A percentile compares a stretch with the other conserved stretches of the same genome.
These are phyloP conservation scores for Pseudocercospora cruenta DNA, from an alignment of 2,329 filamentous ascomycete genomes.

Conservation along the genomic window DNA sequence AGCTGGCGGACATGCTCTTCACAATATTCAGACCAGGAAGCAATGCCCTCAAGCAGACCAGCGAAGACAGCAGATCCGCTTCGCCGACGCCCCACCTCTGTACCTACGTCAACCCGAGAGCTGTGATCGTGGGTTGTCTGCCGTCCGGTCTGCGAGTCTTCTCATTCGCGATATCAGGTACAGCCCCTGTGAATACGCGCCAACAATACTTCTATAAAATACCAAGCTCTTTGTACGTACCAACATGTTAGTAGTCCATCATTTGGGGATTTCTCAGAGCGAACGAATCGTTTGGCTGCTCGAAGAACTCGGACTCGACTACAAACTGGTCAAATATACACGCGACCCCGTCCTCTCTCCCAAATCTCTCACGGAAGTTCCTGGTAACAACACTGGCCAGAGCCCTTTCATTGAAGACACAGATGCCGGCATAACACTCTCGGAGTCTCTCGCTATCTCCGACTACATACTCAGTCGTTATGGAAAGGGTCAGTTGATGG, in stretches of 20 bases:
- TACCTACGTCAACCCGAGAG: background rate
- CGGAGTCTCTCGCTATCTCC: slow-evolving; percentile 61
- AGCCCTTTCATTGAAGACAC: slow-evolving; percentile 62
- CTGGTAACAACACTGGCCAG: slow-evolving; percentile 19
- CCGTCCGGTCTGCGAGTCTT: too few relatives aligned
- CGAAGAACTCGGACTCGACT: slow-evolving; percentile 63
- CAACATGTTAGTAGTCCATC: slow-evolving; percentile 43
- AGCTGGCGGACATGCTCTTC: background rate
- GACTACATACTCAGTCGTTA: slow-evolving; percentile 64
- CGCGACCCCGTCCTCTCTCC: slow-evolving; percentile 45
- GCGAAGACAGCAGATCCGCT: background rate
- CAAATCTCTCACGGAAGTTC: slow-evolving; percentile 21
- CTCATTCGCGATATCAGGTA: background rate
- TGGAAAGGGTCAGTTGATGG: slow-evolving; percentile 53
- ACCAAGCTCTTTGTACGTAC: slow-evolving; percentile 21
- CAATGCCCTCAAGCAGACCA: background rate
- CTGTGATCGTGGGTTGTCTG: background rate
- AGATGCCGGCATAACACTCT: slow-evolving; percentile 51
- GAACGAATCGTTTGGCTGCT: slow-evolving; percentile 66
- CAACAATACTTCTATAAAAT: background rate
- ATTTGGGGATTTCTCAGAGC: slow-evolving; percentile 56
- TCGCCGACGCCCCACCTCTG: background rate
- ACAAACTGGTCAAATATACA: slow-evolving; percentile 52
- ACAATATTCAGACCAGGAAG: background rate
- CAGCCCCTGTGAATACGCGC: background rate